Evolutionary conservation across 306 rosid species (phyloP).

Genomic region (Prunus persica): DNA sequence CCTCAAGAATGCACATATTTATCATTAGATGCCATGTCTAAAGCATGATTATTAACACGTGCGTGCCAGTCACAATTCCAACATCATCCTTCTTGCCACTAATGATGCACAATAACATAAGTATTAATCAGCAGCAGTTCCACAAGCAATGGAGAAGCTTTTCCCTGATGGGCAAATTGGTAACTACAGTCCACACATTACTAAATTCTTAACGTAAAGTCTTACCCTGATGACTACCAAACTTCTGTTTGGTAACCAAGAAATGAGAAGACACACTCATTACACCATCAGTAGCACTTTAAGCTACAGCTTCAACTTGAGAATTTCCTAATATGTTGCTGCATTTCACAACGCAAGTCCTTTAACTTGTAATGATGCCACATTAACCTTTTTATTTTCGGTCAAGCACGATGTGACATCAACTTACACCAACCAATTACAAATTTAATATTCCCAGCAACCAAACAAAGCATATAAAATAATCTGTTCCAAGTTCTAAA

Average conservation of each 20-base stretch:
- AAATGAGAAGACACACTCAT: constrained; percentile 17
- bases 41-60: background rate
- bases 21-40: background rate
- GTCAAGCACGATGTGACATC: background rate
- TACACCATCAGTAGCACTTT: background rate
- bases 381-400: background rate
- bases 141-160: constrained; percentile 15
- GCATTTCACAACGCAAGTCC: background rate
- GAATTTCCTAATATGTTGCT: background rate
- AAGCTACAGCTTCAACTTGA: background rate
- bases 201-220: constrained; percentile 9
- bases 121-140: constrained; percentile 1
- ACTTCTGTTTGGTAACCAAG: background rate
- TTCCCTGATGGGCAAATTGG: constrained; percentile 17
- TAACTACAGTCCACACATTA: constrained; percentile 16
- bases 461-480: constrained; percentile 9
- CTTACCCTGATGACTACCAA: background rate
- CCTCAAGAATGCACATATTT: background rate
- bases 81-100: too few relatives aligned
- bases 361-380: background rate
- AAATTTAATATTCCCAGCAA: background rate
- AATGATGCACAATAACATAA: background rate
- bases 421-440: constrained; percentile 5
- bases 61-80: constrained; percentile 6
- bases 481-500: background rate